Evolutionary conservation across 768 basidiomycete species (phyloP), one percentile per base, ranked within the genome.

Genomic region (Gymnopilus dilepis): DNA sequence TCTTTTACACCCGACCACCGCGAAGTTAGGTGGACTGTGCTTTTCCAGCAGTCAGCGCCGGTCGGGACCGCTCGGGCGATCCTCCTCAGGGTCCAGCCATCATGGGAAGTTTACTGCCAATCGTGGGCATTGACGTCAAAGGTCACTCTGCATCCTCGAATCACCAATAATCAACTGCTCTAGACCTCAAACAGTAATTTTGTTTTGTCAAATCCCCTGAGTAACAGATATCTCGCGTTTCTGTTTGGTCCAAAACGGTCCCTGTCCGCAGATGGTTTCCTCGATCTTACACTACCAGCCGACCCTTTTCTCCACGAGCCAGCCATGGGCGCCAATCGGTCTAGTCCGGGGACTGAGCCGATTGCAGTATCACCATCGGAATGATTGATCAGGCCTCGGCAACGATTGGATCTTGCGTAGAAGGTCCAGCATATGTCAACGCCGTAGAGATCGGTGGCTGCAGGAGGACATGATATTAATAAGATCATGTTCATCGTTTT

Each of bases 11-110:
- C 52, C 42, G 42, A 58, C 33, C 30, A 30, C 33, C 17, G 34
- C 45, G 33, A 45, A 34, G 34, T 5, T 33, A 12, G 52, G 9
- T 26, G 34, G 34, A 13, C 22, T 54, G 15, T 33, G 37, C 38
- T 54, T 22, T 54, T 50, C 42, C 58, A 62, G 63, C 66, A 64
- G 63, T 67, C 43, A 67, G 63, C 63, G 63, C 63, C 48, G 59
- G 63, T 57, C 67, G 64, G 67, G 62, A 65, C 59, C 64, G 66
- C 66, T 62, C 63, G 54, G 58, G 47, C 11, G 47, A 52, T 51
- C 41, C 9, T 55, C 38, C 24, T 63, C 61, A 67, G 66, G 66
- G 66, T 67, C 66, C 58, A 9, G 17, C 3, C 19, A 33, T 47
- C 56, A 61, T 61, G 65, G 57, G 54, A 55, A 26, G n/a, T 12